Evolutionary conservation across 1,284 basidiomycete species (phyloP).

Genomic region (Ustilago lituana): DNA sequence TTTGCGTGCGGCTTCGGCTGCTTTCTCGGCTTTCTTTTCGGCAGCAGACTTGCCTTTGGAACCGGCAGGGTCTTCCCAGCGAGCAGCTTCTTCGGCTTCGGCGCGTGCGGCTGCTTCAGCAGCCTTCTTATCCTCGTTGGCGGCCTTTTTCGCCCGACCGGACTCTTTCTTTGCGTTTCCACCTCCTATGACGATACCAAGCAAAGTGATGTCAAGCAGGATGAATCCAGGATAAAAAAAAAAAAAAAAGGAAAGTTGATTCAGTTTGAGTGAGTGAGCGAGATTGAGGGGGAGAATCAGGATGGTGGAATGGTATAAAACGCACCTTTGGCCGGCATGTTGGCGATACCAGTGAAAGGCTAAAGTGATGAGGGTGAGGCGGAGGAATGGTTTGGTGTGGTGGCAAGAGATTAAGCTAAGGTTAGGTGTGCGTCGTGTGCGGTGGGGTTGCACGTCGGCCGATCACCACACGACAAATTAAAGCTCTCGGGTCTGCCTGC

Average conservation of each 20-base stretch:
- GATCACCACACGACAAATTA: background rate
- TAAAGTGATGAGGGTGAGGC: background rate
- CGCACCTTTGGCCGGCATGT: constrained; percentile 35
- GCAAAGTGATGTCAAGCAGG: no score
- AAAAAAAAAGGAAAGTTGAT: no score
- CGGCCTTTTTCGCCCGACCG: constrained; percentile 82
- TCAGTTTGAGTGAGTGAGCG: no score
- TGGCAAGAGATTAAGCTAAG: no score
- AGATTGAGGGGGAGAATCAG: no score
- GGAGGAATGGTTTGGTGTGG: no score
- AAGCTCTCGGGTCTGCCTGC: background rate
- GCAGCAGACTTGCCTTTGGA: constrained; percentile 75
- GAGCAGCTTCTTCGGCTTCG: constrained; percentile 75
- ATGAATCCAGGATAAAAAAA: no score
- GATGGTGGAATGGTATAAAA: no score
- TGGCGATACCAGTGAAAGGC: no score
- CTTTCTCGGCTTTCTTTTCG: constrained; percentile 77
- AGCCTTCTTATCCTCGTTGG: constrained; percentile 83
- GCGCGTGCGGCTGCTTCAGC: constrained; percentile 74
- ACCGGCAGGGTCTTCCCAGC: constrained; percentile 76
- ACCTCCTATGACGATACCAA: constrained; percentile 7
- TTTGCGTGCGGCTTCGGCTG: constrained; percentile 69
- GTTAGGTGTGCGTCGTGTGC: no score
- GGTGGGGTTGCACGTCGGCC: no score
- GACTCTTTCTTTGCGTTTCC: constrained; percentile 54